Evolutionary conservation across 2,329 filamentous ascomycete species (phyloP).

Genomic region (Pseudogymnoascus verrucosus): DNA sequence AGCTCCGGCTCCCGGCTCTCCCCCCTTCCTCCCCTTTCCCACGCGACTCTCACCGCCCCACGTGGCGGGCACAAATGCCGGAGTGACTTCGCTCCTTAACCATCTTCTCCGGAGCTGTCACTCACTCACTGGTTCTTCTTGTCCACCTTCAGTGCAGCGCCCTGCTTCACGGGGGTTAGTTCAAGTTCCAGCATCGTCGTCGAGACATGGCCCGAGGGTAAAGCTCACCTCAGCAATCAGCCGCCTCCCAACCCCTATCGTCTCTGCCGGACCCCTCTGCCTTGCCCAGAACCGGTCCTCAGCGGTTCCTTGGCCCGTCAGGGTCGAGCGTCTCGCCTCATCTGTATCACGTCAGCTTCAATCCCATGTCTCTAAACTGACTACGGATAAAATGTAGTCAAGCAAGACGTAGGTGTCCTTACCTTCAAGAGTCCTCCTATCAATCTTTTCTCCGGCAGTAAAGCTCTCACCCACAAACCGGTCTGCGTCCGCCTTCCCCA

Average conservation of each 20-base stretch:
- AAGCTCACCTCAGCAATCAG: constrained; percentile 33
- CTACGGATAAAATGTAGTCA: constrained; percentile 26
- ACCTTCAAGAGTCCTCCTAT: constrained; percentile 55
- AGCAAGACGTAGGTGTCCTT: constrained; percentile 26
- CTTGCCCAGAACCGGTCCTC: constrained; percentile 51
- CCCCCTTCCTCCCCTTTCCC: not conserved
- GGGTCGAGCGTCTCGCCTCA: constrained; percentile 45
- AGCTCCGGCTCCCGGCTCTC: not conserved
- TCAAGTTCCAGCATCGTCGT: not conserved
- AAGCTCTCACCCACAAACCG: constrained; percentile 40
- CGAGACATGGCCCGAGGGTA: not conserved
- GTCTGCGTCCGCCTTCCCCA: constrained; percentile 49
- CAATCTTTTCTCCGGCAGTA: constrained; percentile 54
- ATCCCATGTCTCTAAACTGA: constrained; percentile 37
- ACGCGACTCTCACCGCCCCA: not conserved
- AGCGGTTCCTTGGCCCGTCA: constrained; percentile 40
- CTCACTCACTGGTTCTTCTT: not conserved
- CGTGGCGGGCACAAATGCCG: not conserved
- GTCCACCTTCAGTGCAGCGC: not conserved
- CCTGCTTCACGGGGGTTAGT: not conserved
- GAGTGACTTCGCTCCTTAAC: not conserved
- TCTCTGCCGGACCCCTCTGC: constrained; percentile 48
- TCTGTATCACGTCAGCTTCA: constrained; percentile 57
- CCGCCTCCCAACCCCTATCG: constrained; percentile 44
- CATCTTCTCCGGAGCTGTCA: not conserved